Base-by-base conservation (phyloP, 2,329 filamentous ascomycete genomes). In the Botrytis deweyae region DNA sequence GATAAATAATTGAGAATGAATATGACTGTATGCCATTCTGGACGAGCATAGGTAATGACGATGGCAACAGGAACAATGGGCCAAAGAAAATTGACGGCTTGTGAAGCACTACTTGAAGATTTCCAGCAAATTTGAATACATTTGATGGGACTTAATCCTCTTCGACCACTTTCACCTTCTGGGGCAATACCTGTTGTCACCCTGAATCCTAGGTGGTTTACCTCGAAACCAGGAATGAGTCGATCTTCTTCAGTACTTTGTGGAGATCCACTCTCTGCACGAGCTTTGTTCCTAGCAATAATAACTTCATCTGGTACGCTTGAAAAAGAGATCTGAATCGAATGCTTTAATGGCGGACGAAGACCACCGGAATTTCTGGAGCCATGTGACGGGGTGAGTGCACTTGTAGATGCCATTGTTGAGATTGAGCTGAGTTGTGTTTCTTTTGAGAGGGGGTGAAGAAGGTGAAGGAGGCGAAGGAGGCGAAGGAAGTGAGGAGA, bases 11-110 rank as follows among this genome's bases (percentile, higher is more conserved):
- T 90, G 74, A 93, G 86, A 67, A 88, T 85, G 82, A 94, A 94
- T 71, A 91, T 88, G 81, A 88, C 86, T 1, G 92, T 83, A 77
- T 92, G 86, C 75, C 87, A 83, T 44, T 91, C 84, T 0, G 85
- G 85, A 25, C 84, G 84, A 66, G 85, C 85, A 76, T 88, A 90
- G 79, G 82, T 84, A 67, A 93, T 83, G 33, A 85, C 89, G 77
- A 94, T 90, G n/a, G 91, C 92, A 42, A 88, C 88, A 7, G 92
- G 91, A 2, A 93, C 92, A 75, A 93, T 85, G 8, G 92, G 92
- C 92, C 92, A 94, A 59, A 94, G 86, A 38, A 92, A 78, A 80
- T 94, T 94, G 78, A 92, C 90, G 69, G 86, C 80, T 80, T 87
- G 87, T 9, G 91, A 93, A 16, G 89, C 83, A 36, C 84, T 86